A percentile compares a stretch with the other conserved stretches of the same genome.
phyloP scores from a whole-genome alignment of 768 basidiomycete genomes.

The Lentinula sp. region DNA sequence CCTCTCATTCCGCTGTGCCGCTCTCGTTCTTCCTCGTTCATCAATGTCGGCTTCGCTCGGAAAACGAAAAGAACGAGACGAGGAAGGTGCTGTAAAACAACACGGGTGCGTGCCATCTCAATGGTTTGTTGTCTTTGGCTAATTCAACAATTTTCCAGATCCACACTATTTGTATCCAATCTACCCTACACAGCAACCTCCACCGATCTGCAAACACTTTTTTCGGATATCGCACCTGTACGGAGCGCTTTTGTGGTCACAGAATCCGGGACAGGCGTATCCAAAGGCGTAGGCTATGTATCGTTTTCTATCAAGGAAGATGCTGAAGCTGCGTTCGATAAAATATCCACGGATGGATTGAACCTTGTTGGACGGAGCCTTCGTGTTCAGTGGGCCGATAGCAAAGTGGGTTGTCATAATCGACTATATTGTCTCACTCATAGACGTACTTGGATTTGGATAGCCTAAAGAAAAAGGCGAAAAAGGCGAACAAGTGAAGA shows the following conservation, averaged over 20 bases:
- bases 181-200: slow-evolving; percentile 89
- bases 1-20: too few species aligned
- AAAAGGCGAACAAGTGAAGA: slow-evolving; percentile 28
- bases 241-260: slow-evolving; percentile 90
- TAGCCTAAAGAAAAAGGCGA: slow-evolving; percentile 38
- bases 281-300: slow-evolving; percentile 96
- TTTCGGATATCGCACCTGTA: slow-evolving; percentile 94
- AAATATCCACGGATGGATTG: slow-evolving; percentile 60
- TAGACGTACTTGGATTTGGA: not conserved
- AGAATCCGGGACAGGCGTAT: slow-evolving; percentile 64
- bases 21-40: not conserved
- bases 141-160: slow-evolving; percentile 29
- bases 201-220: slow-evolving; percentile 84
- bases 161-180: slow-evolving; percentile 91
- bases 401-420: slow-evolving; percentile 45
- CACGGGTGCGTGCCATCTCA: slow-evolving; percentile 28
- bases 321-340: slow-evolving; percentile 67
- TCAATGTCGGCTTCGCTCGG: slow-evolving; percentile 26
- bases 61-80: slow-evolving; percentile 38
- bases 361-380: slow-evolving; percentile 61
- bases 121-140: not conserved
- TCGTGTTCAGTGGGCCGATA: slow-evolving; percentile 75
- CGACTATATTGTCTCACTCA: not conserved
- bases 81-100: slow-evolving; percentile 12
- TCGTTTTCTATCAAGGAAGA: slow-evolving; percentile 88